Conservation (phyloP, 495 filamentous ascomycete genomes). For the Barbatosphaeria neglecta region DNA sequence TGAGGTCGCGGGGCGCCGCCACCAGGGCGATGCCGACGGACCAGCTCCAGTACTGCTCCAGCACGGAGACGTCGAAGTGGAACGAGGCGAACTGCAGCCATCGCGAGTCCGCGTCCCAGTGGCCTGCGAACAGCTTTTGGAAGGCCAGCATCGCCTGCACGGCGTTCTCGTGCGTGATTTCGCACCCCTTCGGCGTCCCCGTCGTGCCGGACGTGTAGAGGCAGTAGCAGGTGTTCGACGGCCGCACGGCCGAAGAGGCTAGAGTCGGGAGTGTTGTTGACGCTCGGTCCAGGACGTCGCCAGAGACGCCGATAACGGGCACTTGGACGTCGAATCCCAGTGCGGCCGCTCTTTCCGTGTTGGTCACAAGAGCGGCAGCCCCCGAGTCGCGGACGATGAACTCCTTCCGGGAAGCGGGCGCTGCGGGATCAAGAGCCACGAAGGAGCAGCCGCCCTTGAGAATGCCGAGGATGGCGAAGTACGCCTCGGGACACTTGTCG, state of each 20-base stretch:
- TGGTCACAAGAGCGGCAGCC: conserved; percentile 39
- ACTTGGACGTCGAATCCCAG: conserved; percentile 17
- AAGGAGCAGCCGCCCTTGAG: conserved; percentile 76
- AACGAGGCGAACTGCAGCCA: conserved; percentile 85
- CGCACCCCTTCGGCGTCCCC: conserved; percentile 66
- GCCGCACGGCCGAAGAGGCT: conserved; percentile 12
- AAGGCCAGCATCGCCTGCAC: conserved; percentile 71
- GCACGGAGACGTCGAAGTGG: conserved; percentile 78
- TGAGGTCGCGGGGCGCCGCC: conserved; percentile 62
- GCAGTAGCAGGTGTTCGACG: conserved; percentile 52
- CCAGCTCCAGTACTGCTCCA: conserved; percentile 88
- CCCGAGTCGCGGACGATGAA: conserved; percentile 57
- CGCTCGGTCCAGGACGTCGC: conserved; percentile 13
- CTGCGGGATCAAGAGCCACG: conserved; percentile 57
- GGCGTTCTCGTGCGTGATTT: conserved; percentile 61
- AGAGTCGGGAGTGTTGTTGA: conserved; percentile 11
- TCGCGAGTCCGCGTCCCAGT: conserved; percentile 56
- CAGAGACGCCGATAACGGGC: conserved; percentile 28
- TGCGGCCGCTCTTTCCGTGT: conserved; percentile 10
- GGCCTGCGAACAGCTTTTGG: conserved; percentile 50
- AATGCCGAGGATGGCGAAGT: conserved; percentile 67
- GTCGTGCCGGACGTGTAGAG: conserved; percentile 79
- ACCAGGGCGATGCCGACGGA: conserved; percentile 70
- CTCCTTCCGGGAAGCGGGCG: conserved; percentile 47
- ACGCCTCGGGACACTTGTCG: conserved; percentile 68